Conservation (phyloP, 495 filamentous ascomycete genomes). For the Staphylotrichum tortipilum region DNA sequence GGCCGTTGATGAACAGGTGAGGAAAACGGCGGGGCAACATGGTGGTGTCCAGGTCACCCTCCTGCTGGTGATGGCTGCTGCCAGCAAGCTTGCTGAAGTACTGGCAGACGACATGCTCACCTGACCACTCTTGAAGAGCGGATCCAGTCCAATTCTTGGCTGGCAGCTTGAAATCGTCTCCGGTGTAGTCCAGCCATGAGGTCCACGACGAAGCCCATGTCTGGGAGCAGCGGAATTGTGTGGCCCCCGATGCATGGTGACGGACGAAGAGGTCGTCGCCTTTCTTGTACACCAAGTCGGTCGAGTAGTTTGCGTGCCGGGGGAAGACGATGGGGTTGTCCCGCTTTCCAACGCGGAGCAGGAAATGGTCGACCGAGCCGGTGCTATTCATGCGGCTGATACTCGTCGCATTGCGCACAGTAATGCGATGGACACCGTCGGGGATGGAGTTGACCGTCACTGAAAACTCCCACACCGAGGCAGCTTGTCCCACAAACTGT, state of each 20-base stretch:
- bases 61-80: constrained; percentile 52
- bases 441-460: constrained; percentile 37
- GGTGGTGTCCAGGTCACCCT: constrained; percentile 39
- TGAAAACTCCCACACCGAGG: constrained; percentile 44
- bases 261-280: constrained; percentile 38
- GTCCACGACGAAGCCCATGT: constrained; percentile 56
- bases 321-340: constrained; percentile 53
- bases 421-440: constrained; percentile 56
- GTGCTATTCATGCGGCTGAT: constrained; percentile 17
- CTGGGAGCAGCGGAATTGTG: constrained; percentile 53
- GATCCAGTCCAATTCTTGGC: constrained; percentile 53
- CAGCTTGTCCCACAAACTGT: constrained; percentile 34
- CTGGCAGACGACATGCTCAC: constrained; percentile 56
- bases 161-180: constrained; percentile 44
- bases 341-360: constrained; percentile 39
- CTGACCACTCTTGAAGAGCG: constrained; percentile 52
- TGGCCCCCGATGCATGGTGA: constrained; percentile 56
- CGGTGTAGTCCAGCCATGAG: constrained; percentile 49
- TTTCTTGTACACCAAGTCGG: constrained; percentile 34
- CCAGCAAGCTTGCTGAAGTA: constrained; percentile 57
- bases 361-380: constrained; percentile 36
- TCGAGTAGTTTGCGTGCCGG: constrained; percentile 49
- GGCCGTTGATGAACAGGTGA: constrained; percentile 55
- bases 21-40: constrained; percentile 48
- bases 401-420: constrained; percentile 49